Conservation (phyloP, 495 filamentous ascomycete genomes). For the Penicillium arizonense region DNA sequence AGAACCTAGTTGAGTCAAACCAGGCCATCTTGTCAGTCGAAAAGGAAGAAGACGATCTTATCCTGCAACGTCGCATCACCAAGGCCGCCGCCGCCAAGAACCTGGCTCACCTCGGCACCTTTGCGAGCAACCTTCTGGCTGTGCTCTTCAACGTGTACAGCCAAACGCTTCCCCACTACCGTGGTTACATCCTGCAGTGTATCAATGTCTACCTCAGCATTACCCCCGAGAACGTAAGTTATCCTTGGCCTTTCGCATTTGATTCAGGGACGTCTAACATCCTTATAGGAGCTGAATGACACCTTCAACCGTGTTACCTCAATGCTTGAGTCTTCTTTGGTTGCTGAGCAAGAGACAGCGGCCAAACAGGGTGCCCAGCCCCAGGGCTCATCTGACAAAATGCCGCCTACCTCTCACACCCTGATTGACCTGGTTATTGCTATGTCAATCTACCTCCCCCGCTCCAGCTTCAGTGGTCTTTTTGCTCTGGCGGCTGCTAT, state of each 20-base stretch:
- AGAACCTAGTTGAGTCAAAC: constrained; percentile 87
- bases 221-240: constrained; percentile 59
- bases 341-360: constrained; percentile 51
- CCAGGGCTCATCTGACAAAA: constrained; percentile 59
- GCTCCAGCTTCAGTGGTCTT: constrained; percentile 73
- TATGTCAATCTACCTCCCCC: constrained; percentile 87
- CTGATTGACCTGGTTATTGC: constrained; percentile 95
- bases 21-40: constrained; percentile 66
- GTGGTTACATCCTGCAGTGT: constrained; percentile 85
- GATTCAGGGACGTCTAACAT: constrained; percentile 9
- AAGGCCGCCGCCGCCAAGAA: constrained; percentile 74
- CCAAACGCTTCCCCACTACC: constrained; percentile 87
- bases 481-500: constrained; percentile 82
- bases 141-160: constrained; percentile 98
- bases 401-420: constrained; percentile 93
- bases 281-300: constrained; percentile 67
- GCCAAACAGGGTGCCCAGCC: constrained; percentile 60
- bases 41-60: constrained; percentile 62
- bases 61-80: constrained; percentile 69
- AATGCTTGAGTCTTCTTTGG: constrained; percentile 75
- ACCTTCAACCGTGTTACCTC: constrained; percentile 83
- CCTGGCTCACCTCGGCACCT: constrained; percentile 69
- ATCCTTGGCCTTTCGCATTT: background rate
- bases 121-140: constrained; percentile 84
- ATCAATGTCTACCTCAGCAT: constrained; percentile 94